Conservation (phyloP, 164 flowering plant genomes). For the Platanus orientalis region DNA sequence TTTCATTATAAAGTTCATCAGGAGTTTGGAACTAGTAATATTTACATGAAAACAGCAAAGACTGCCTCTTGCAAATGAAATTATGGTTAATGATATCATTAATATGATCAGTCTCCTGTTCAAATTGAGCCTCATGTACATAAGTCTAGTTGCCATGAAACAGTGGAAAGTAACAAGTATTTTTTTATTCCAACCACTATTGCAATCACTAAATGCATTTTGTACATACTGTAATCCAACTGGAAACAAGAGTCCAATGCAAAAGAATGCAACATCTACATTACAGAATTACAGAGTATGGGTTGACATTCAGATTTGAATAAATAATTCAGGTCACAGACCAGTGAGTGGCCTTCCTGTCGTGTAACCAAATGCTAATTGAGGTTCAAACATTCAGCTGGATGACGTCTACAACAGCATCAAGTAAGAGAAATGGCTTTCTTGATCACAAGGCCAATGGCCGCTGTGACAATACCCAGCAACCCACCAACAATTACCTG, state of each 20-base stretch:
- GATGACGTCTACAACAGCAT: constrained; percentile 3
- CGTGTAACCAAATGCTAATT: neutral
- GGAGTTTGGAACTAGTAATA: too few species aligned
- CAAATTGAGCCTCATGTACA: neutral
- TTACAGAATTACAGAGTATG: constrained; percentile 6
- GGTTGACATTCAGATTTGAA: neutral
- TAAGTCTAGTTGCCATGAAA: neutral
- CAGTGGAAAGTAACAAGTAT: neutral
- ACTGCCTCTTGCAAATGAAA: neutral
- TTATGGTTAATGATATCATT: neutral
- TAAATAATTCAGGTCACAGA: neutral
- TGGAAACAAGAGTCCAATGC: neutral
- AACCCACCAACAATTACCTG: constrained; percentile 49
- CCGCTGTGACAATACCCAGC: constrained; percentile 35
- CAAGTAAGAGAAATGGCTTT: constrained; percentile 8
- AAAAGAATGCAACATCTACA: neutral
- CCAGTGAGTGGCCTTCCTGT: constrained; percentile 4
- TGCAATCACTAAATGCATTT: neutral
- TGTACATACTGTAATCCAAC: neutral
- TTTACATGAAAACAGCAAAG: too few species aligned
- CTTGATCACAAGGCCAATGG: constrained; percentile 18
- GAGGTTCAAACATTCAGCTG: neutral
- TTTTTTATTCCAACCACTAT: neutral
- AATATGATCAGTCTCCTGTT: neutral
- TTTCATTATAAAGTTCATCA: too few species aligned